Base-by-base conservation (phyloP, 83 land plant genomes). In the Isoetes engelmannii region DNA sequence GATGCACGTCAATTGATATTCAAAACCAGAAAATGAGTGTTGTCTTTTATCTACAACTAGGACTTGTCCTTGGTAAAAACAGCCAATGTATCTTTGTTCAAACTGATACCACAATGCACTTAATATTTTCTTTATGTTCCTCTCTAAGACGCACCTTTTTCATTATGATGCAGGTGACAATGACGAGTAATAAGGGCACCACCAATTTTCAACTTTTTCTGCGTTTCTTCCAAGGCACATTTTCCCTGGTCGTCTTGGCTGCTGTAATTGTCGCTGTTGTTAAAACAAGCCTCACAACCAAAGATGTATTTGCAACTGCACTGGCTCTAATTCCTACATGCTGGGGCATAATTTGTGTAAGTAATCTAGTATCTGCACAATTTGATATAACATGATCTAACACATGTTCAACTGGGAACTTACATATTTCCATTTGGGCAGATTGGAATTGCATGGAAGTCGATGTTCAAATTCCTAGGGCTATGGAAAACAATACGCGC, bases 361-460 rank as follows among this genome's bases (percentile, higher is more conserved):
- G 17, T 51, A 51, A 51, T 51, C 55, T 51, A 15, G 15, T 51
- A 51, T 1, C 13, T 51, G 13, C 15, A 51, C 55, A 51, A 12
- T 12, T 51, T 12, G 55, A 51, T 51, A 51, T 17, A 12, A 15
- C 17, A 51, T 51, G 55, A 12, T 12, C 17, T 12, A 12, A 15
- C 55, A 51, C 55, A 51, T 51, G 55, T 51, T 51, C 55, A 0
- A 12, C 13, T 17, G 13, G 17, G 55, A 0, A 51, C 55, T 51
- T 51, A 51, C 17, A 12, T 51, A 12, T 51, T 12, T 51, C 55
- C 17, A 12, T 51, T 51, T 51, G 17, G 17, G 9, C 62, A 59
- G 62, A 59, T 59, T 59, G 62, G 28, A 12, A 59, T 59, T 59
- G 62, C 62, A 12, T 59, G 62, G 62, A 59, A 37, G 19, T 42